These are phyloP conservation scores for Periconia sp. DNA, from an alignment of 2,329 filamentous ascomycete species.

Conservation along the genomic window DNA sequence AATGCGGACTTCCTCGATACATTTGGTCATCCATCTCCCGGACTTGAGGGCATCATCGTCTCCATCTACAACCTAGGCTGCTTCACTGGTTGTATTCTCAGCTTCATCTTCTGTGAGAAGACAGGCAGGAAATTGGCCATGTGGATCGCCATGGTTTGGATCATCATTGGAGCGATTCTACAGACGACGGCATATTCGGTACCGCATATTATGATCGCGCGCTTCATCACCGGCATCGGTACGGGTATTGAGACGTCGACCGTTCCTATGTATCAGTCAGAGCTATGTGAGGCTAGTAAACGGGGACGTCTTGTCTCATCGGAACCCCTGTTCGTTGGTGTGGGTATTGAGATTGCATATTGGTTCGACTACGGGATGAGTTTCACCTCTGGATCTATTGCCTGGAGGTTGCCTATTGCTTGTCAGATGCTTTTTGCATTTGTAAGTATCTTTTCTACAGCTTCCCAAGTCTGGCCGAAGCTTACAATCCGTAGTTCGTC, in stretches of 20 bases:
- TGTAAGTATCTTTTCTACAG: constrained; percentile 15
- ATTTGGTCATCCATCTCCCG: constrained; percentile 46
- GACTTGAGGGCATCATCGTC: constrained; percentile 51
- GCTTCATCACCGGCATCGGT: constrained; percentile 59
- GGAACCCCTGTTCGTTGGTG: constrained; percentile 57
- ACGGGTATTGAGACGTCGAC: constrained; percentile 62
- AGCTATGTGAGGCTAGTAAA: constrained; percentile 60
- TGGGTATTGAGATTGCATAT: constrained; percentile 58
- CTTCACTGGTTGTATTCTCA: constrained; percentile 47
- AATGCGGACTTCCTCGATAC: constrained; percentile 49
- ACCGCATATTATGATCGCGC: constrained; percentile 58
- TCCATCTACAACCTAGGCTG: constrained; percentile 49
- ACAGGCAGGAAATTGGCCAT: constrained; percentile 45
- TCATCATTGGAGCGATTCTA: constrained; percentile 47
- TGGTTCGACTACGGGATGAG: constrained; percentile 48
- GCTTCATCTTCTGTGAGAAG: constrained; percentile 46
- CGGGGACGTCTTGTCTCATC: constrained; percentile 66
- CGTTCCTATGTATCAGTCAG: constrained; percentile 60
- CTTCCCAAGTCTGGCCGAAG: not conserved
- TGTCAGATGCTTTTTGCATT: constrained; percentile 54
- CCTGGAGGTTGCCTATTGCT: constrained; percentile 56
- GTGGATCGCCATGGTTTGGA: constrained; percentile 53
- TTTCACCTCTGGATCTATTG: constrained; percentile 50
- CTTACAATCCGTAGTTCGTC: constrained; percentile 31
- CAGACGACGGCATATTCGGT: constrained; percentile 42